Percentiles rank a stretch among this genome's conserved stretches.
phyloP scores from a whole-genome alignment of 352 stramenopile species.

The Phytopythium kandeliae region DNA sequence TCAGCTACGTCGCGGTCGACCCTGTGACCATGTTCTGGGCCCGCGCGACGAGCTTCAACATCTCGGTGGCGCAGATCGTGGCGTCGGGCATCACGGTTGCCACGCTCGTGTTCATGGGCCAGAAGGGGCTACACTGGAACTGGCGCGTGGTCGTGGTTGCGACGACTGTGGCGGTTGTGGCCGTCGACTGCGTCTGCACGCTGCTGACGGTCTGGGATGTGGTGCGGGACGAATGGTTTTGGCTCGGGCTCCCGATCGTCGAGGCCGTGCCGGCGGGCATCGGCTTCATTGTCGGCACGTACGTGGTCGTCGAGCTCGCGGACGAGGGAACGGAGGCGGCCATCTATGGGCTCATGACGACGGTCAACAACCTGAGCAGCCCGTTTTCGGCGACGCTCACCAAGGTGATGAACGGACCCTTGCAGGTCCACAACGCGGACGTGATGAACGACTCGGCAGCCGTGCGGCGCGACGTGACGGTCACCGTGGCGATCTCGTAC shows the following conservation, averaged over 20 bases:
- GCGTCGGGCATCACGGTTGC: conserved; percentile 34
- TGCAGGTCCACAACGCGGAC: conserved; percentile 43
- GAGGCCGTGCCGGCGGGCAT: conserved; percentile 44
- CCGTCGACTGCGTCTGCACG: conserved; percentile 40
- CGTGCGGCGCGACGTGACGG: conserved; percentile 49
- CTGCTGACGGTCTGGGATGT: conserved; percentile 54
- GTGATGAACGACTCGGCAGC: conserved; percentile 36
- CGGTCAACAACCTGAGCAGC: conserved; percentile 38
- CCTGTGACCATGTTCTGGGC: conserved; percentile 34
- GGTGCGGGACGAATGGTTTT: conserved; percentile 61
- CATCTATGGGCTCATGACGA: conserved; percentile 50
- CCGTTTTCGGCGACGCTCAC: conserved; percentile 39
- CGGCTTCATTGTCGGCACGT: conserved; percentile 56
- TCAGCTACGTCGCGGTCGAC: conserved; percentile 22
- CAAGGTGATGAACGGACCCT: conserved; percentile 47
- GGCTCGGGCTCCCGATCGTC: conserved; percentile 42
- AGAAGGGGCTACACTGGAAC: conserved; percentile 51
- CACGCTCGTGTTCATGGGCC: conserved; percentile 32
- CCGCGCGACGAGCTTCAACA: conserved; percentile 31
- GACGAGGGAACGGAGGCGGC: conserved; percentile 45
- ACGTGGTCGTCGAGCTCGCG: conserved; percentile 53
- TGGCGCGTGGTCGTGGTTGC: conserved; percentile 42
- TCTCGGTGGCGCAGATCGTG: conserved; percentile 23
- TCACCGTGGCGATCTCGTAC: conserved; percentile 57
- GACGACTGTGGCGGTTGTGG: conserved; percentile 27